Conservation (phyloP, 768 basidiomycete genomes). For the Suillus cothurnatus region DNA sequence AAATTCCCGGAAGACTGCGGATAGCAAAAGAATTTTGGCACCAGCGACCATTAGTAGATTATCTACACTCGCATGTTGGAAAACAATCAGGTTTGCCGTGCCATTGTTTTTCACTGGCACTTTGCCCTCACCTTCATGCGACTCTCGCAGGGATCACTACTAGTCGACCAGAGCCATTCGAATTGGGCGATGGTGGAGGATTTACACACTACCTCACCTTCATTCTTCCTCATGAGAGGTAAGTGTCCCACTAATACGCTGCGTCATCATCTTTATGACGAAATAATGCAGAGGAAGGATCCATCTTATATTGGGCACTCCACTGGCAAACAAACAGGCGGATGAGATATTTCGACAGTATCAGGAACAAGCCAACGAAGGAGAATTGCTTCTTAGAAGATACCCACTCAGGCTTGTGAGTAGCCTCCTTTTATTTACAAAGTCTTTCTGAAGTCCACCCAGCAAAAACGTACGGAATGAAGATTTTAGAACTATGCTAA, state of each 20-base stretch:
- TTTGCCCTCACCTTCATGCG: background rate
- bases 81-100: constrained; percentile 30
- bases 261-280: background rate
- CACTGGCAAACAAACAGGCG: constrained; percentile 43
- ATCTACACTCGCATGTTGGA: constrained; percentile 31
- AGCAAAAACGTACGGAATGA: constrained; percentile 66
- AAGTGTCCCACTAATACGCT: constrained; percentile 9
- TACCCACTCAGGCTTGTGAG: constrained; percentile 72
- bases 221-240: constrained; percentile 50
- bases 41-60: constrained; percentile 26
- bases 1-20: constrained; percentile 25
- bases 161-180: constrained; percentile 18
- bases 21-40: constrained; percentile 41
- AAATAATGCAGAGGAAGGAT: constrained; percentile 53
- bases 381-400: constrained; percentile 62
- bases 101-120: background rate
- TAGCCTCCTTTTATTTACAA: constrained; percentile 9
- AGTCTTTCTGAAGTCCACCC: constrained; percentile 14
- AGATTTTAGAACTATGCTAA: background rate
- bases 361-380: constrained; percentile 62
- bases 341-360: constrained; percentile 64
- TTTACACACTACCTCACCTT: constrained; percentile 48
- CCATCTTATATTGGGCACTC: constrained; percentile 50
- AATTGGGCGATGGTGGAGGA: constrained; percentile 23
- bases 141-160: constrained; percentile 22